phyloP scores from a whole-genome alignment of 768 basidiomycete species.

The Plicaturopsis crispa region DNA sequence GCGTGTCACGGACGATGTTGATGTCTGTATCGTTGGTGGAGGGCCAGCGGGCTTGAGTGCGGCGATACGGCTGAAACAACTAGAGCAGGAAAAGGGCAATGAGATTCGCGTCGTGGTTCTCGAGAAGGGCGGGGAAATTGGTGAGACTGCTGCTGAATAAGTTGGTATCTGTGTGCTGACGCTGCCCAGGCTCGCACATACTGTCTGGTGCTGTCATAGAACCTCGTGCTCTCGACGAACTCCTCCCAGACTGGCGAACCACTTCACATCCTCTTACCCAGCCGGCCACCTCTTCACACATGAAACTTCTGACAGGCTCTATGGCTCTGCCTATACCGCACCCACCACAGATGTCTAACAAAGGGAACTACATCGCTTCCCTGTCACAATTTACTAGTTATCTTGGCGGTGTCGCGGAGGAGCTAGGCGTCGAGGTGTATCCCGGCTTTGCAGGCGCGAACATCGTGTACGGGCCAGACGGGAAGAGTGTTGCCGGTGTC shows the following conservation, averaged over 20 bases:
- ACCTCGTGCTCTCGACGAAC: constrained; percentile 83
- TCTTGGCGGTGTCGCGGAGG: constrained; percentile 83
- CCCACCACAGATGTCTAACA: constrained; percentile 95
- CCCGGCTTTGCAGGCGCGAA: constrained; percentile 94
- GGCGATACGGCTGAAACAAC: constrained; percentile 93
- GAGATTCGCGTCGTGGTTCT: constrained; percentile 89
- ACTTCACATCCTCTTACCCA: constrained; percentile 74
- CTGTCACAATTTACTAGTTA: constrained; percentile 86
- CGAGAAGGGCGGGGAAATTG: constrained; percentile 92
- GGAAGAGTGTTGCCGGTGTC: constrained; percentile 60
- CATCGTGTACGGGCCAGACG: constrained; percentile 56
- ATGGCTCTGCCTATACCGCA: constrained; percentile 80
- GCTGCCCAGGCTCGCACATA: constrained; percentile 73
- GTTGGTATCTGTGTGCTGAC: not conserved
- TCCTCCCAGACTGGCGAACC: constrained; percentile 78
- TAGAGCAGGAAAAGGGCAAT: constrained; percentile 69
- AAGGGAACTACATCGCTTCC: constrained; percentile 89
- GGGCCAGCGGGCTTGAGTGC: constrained; percentile 94
- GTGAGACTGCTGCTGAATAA: constrained; percentile 34
- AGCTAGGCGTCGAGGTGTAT: constrained; percentile 88
- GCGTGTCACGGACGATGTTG: constrained; percentile 84
- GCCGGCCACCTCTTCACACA: constrained; percentile 67
- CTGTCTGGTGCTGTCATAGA: constrained; percentile 95
- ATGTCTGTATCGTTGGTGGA: constrained; percentile 95
- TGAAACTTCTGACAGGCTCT: constrained; percentile 78